These are phyloP conservation scores for Candida morakotiae DNA, from an alignment of 805 yeast species.

Conservation along the genomic window DNA sequence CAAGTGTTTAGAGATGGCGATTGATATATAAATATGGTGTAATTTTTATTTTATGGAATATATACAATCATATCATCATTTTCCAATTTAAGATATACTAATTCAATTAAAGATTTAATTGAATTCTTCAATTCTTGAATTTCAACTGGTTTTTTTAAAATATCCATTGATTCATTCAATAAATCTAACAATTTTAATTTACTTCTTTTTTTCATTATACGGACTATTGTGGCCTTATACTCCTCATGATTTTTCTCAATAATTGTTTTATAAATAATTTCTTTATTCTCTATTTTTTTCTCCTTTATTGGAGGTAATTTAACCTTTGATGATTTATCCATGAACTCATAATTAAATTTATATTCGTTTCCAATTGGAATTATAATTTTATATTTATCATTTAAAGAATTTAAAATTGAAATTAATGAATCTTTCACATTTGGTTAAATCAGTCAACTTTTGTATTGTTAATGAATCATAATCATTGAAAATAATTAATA, in stretches of 20 bases:
- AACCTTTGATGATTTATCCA: slow-evolving; percentile 23
- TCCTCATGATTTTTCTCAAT: slow-evolving; percentile 25
- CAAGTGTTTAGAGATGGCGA: too few relatives aligned
- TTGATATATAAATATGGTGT: too few relatives aligned
- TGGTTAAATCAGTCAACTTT: slow-evolving; percentile 21
- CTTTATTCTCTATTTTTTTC: not conserved
- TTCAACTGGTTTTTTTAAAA: slow-evolving; percentile 21
- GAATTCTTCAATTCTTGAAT: slow-evolving; percentile 27
- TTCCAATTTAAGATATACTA: slow-evolving; percentile 28
- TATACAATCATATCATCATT: slow-evolving; percentile 21
- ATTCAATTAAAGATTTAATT: slow-evolving; percentile 32
- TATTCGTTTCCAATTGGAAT: slow-evolving; percentile 10
- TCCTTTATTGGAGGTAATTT: slow-evolving; percentile 23
- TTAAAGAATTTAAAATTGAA: slow-evolving; percentile 25
- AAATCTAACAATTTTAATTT: slow-evolving; percentile 22
- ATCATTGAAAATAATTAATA: slow-evolving; percentile 35
- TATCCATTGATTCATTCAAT: slow-evolving; percentile 20
- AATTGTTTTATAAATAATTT: slow-evolving; percentile 7
- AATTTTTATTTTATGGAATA: slow-evolving; percentile 27
- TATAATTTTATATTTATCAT: slow-evolving; percentile 26
- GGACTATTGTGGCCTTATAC: slow-evolving; percentile 21
- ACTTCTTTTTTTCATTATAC: slow-evolving; percentile 28
- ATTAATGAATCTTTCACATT: slow-evolving; percentile 30
- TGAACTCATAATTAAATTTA: slow-evolving; percentile 20
- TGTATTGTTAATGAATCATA: slow-evolving; percentile 14